Base-by-base conservation (phyloP, 2,329 filamentous ascomycete species). In the Fusarium decemcellulare region DNA sequence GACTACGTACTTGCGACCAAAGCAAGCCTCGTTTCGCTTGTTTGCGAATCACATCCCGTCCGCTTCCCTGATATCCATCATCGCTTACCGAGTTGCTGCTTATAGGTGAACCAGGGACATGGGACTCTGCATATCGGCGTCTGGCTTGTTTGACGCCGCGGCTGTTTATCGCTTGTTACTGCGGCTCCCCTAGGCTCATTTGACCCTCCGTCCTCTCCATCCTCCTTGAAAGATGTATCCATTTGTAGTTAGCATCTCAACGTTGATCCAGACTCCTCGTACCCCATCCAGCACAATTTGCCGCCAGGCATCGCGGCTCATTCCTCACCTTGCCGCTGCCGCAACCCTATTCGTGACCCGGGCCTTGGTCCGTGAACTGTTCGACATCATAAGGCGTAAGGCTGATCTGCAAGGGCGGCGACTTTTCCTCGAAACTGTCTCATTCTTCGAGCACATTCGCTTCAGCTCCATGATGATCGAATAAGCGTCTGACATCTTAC, bases 351-450 rank as follows among this genome's bases (percentile, higher is more conserved):
- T 73, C 58, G 65, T 59, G 48, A 67, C 37, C 18, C 47, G 34
- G 23, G 7, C 61, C 37, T 29, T 67, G 72, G 63, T 72, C 59
- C 62, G 59, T 71, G 61, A 63, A 62, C 51, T 58, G 27, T 47
- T 48, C 55, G 15, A 61, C 67, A 65, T 63, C 59, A 69, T 54
- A 56, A 42, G 48, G 64, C 55, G 62, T 53, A 68, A 73, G 72
- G 72, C 69, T 74, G 70, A 72, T 65, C 51, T 59, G 65, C 56
- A 65, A 46, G n/a, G 52, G 34, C 59, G 59, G 54, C 51, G 61
- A 46, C 32, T 46, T 51, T 61, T 30, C 62, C 60, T 65, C 54
- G 34, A 67, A 63, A 63, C 36, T 59, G 63, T 60, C 32, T 29
- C 55, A 70, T 70, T 36, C 52, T 70, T 60, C 55, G 59, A 68